Conservation (phyloP, 345 rosid genomes). For the Populus euphratica region DNA sequence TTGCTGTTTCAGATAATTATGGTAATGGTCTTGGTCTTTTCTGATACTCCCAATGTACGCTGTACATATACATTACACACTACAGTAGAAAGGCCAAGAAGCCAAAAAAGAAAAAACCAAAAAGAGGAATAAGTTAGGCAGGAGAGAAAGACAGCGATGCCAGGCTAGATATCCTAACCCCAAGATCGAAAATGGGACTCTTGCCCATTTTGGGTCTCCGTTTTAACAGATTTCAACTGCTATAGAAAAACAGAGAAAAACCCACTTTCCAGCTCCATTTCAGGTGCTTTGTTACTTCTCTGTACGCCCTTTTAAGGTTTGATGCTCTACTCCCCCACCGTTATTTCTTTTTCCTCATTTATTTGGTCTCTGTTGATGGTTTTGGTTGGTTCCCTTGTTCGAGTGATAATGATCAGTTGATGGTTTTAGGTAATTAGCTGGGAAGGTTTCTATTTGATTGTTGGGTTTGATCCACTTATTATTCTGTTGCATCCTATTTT, state of each 20-base stretch:
- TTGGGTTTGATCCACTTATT: not conserved
- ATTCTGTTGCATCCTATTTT: not conserved
- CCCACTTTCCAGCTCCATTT: not conserved
- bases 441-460: not conserved
- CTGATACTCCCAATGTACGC: not conserved
- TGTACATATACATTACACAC: not conserved
- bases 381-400: not conserved
- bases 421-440: constrained; percentile 1
- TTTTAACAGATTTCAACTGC: not conserved
- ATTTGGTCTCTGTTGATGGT: not conserved
- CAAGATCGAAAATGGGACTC: not conserved
- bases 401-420: not conserved
- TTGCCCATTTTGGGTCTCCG: not conserved
- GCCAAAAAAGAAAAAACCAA: not conserved
- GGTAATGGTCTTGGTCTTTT: not conserved
- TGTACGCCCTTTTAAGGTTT: not conserved
- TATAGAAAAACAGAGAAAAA: not conserved
- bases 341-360: not conserved
- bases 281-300: not conserved
- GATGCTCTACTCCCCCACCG: not conserved
- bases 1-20: constrained; percentile 8
- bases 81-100: constrained; percentile 9
- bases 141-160: not conserved
- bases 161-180: not conserved
- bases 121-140: not conserved